phyloP scores from a whole-genome alignment of 2,329 filamentous ascomycete genomes.

The Cordyceps cicadae region DNA sequence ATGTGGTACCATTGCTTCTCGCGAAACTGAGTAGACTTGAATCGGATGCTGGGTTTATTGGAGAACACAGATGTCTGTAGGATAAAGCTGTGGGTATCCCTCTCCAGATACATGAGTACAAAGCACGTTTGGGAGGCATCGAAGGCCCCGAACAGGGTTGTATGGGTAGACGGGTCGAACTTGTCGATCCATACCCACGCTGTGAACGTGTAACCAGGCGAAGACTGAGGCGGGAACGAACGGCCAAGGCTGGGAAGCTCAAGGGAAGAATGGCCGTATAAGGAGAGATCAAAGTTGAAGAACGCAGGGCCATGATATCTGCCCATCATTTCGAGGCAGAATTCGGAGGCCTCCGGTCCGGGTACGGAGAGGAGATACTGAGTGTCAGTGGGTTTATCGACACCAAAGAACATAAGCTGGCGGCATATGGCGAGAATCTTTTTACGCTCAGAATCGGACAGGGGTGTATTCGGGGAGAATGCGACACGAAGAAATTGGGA shows the following conservation, averaged over 20 bases:
- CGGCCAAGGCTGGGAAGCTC: slow-evolving; percentile 82
- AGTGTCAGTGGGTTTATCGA: slow-evolving; percentile 74
- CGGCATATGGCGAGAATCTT: slow-evolving; percentile 60
- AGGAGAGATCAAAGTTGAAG: slow-evolving; percentile 88
- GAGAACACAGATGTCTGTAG: slow-evolving; percentile 90
- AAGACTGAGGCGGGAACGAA: slow-evolving; percentile 70
- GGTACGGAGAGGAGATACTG: slow-evolving; percentile 57
- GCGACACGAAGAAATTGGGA: slow-evolving; percentile 57
- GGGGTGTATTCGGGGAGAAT: slow-evolving; percentile 43
- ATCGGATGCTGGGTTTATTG: slow-evolving; percentile 79
- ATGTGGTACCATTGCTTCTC: slow-evolving; percentile 87
- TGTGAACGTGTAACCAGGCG: slow-evolving; percentile 80
- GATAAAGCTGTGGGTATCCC: slow-evolving; percentile 88
- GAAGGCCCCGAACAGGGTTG: slow-evolving; percentile 91
- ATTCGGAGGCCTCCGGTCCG: slow-evolving; percentile 51
- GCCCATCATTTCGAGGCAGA: slow-evolving; percentile 64
- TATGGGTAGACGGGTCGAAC: slow-evolving; percentile 79
- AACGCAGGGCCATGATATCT: slow-evolving; percentile 70
- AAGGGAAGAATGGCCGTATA: slow-evolving; percentile 80
- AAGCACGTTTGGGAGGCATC: slow-evolving; percentile 91
- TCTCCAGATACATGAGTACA: slow-evolving; percentile 85
- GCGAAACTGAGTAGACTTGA: slow-evolving; percentile 73
- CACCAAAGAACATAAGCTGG: slow-evolving; percentile 63
- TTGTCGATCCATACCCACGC: slow-evolving; percentile 83
- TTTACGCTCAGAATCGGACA: slow-evolving; percentile 47